A percentile compares a stretch with the other conserved stretches of the same genome.
These are phyloP conservation scores for Pluteus cervinus DNA, from an alignment of 768 basidiomycete species.

Conservation along the genomic window DNA sequence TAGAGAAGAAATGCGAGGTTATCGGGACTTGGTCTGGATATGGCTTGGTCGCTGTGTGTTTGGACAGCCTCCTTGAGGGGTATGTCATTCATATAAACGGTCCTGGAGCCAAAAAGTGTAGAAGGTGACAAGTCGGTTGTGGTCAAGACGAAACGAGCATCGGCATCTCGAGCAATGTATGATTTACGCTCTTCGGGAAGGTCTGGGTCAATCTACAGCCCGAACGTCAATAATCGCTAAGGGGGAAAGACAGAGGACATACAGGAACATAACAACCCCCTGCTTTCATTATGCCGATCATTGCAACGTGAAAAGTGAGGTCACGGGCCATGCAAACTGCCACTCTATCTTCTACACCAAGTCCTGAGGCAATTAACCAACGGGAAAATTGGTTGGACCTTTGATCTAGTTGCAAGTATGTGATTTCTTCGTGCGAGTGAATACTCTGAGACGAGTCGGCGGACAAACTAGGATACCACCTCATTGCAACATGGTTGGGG, in stretches of 20 bases:
- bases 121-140: conserved; percentile 13
- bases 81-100: conserved; percentile 19
- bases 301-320: conserved; percentile 31
- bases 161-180: conserved; percentile 38
- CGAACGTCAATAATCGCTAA: conserved; percentile 1
- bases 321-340: conserved; percentile 41
- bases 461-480: conserved; percentile 24
- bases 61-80: conserved; percentile 20
- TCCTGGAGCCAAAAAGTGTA: conserved; percentile 17
- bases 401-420: conserved; percentile 29
- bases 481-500: conserved; percentile 19
- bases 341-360: conserved; percentile 33
- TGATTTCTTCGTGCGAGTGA: conserved; percentile 21
- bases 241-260: conserved; percentile 9
- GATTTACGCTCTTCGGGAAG: conserved; percentile 38
- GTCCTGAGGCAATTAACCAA: conserved; percentile 30
- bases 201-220: conserved; percentile 52
- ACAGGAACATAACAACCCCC: conserved; percentile 51
- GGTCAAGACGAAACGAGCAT: conserved; percentile 35
- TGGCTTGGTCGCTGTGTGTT: conserved; percentile 18
- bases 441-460: conserved; percentile 12
- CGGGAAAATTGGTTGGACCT: conserved; percentile 34
- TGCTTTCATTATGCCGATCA: conserved; percentile 39
- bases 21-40: conserved; percentile 22
- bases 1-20: conserved; percentile 40